Percentiles rank a stretch among this genome's conserved stretches.
phyloP scores from a whole-genome alignment of 257 asterid species.

The Cinchona pubescens region DNA sequence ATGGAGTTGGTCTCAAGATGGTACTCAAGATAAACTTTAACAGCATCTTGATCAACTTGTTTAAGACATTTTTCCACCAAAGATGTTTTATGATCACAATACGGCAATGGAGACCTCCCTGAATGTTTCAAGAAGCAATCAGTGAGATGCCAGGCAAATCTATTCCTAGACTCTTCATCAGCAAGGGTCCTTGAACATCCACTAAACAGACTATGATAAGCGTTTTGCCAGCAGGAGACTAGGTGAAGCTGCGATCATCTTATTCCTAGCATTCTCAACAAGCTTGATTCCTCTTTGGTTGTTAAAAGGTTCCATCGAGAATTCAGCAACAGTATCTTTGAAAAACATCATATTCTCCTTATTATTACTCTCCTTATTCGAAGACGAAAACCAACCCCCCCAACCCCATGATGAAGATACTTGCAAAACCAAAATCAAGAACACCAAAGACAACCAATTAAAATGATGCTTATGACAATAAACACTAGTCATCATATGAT shows the following conservation, averaged over 20 bases:
- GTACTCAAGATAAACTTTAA: conserved; percentile 50
- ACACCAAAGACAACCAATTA: not conserved
- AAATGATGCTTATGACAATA: not conserved
- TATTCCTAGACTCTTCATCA: conserved; percentile 58
- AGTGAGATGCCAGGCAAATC: conserved; percentile 83
- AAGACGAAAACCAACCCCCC: conserved; percentile 44
- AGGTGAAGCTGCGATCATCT: conserved; percentile 35
- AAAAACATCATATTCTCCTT: conserved; percentile 2
- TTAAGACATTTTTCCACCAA: conserved; percentile 46
- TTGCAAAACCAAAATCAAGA: conserved; percentile 35
- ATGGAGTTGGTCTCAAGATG: conserved; percentile 68
- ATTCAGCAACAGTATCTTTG: conserved; percentile 40
- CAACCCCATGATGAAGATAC: conserved; percentile 29
- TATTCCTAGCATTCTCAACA: conserved; percentile 47
- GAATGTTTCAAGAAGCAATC: conserved; percentile 75
- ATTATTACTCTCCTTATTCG: conserved; percentile 18
- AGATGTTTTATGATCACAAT: conserved; percentile 45
- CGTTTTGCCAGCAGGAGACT: conserved; percentile 66
- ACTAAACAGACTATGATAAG: conserved; percentile 48
- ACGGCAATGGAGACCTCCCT: conserved; percentile 61
- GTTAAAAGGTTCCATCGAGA: conserved; percentile 54
- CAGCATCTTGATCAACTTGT: conserved; percentile 45
- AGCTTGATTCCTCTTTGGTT: conserved; percentile 45
- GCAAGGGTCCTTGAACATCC: conserved; percentile 64
- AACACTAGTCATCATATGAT: not conserved